Evolutionary conservation across 2,329 filamentous ascomycete species (phyloP).

Genomic region (Alternaria triticimaculans): DNA sequence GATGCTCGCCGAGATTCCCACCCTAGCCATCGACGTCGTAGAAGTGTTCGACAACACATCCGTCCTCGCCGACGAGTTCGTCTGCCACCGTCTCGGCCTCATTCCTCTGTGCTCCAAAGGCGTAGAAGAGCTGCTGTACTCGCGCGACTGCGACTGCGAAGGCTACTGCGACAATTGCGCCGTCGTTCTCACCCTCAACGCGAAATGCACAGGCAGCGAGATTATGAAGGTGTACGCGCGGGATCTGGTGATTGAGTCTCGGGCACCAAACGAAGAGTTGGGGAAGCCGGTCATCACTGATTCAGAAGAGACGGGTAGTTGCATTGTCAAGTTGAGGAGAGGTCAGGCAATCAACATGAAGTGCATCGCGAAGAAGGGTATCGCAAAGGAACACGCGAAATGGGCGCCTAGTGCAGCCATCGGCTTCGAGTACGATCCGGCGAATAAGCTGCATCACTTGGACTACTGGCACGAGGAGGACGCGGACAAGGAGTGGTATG

Average conservation of each 20-base stretch:
- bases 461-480: slow-evolving; percentile 96
- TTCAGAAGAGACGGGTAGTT: slow-evolving; percentile 76
- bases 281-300: slow-evolving; percentile 86
- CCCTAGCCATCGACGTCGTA: slow-evolving; percentile 91
- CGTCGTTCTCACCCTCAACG: slow-evolving; percentile 82
- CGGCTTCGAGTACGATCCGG: slow-evolving; percentile 96
- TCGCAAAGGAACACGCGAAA: slow-evolving; percentile 98
- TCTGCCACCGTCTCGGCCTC: slow-evolving; percentile 88
- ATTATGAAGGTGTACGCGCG: slow-evolving; percentile 94
- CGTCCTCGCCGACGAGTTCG: slow-evolving; percentile 95
- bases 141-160: slow-evolving; percentile 95
- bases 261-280: slow-evolving; percentile 74
- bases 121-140: slow-evolving; percentile 81
- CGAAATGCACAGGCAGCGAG: slow-evolving; percentile 82
- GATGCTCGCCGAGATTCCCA: slow-evolving; percentile 93
- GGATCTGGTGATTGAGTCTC: slow-evolving; percentile 77
- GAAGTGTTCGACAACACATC: slow-evolving; percentile 93
- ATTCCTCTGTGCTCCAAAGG: slow-evolving; percentile 86
- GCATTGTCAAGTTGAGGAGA: slow-evolving; percentile 89
- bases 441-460: slow-evolving; percentile 91
- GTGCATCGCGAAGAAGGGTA: slow-evolving; percentile 97
- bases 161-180: slow-evolving; percentile 92
- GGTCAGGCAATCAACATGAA: slow-evolving; percentile 89
- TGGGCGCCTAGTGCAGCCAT: slow-evolving; percentile 94
- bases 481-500: slow-evolving; percentile 83